phyloP scores from a whole-genome alignment of 2,329 filamentous ascomycete genomes.

The Xylaria sp. region DNA sequence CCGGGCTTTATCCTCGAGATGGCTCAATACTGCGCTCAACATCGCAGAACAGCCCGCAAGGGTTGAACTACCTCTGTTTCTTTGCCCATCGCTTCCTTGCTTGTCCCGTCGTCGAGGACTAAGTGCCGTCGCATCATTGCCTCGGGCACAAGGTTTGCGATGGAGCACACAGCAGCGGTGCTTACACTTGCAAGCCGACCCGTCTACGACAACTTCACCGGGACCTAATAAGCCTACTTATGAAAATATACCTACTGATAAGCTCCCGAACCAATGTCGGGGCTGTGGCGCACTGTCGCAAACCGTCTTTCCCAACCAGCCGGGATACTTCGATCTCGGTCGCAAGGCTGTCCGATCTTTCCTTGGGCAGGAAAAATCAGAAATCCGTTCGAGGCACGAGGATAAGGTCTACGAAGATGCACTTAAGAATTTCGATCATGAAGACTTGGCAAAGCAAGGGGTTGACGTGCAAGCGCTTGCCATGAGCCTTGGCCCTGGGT shows the following conservation, averaged over 20 bases:
- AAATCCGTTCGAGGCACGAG: conserved; percentile 38
- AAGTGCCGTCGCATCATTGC: conserved; percentile 11
- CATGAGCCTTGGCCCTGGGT: conserved; percentile 31
- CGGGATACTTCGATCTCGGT: conserved; percentile 59
- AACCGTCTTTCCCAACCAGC: conserved; percentile 50
- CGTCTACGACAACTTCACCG: conserved; percentile 3
- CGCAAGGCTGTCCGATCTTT: conserved; percentile 57
- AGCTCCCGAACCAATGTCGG: conserved; percentile 60
- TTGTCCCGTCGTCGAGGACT: conserved; percentile 38
- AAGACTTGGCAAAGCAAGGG: conserved; percentile 49
- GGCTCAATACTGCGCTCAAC: conserved; percentile 47
- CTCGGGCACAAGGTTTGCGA: conserved; percentile 20
- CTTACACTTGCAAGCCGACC: conserved; percentile 34
- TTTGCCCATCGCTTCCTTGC: conserved; percentile 49
- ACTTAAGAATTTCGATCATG: conserved; percentile 46
- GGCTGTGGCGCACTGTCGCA: conserved; percentile 70
- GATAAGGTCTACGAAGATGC: conserved; percentile 52
- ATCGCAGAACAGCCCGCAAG: conserved; percentile 42
- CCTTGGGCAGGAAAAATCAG: conserved; percentile 40
- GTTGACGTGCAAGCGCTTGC: conserved; percentile 46
- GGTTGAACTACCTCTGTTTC: conserved; percentile 49
- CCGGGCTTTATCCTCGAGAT: conserved; percentile 46
- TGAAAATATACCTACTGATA: conserved; percentile 12
- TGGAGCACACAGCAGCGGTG: conserved; percentile 31
- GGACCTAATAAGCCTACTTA: conserved; percentile 1